Evolutionary conservation across 2,329 filamentous ascomycete genomes (phyloP), one percentile per base, ranked within the genome.

Genomic region (Tolypocladium nubicola): DNA sequence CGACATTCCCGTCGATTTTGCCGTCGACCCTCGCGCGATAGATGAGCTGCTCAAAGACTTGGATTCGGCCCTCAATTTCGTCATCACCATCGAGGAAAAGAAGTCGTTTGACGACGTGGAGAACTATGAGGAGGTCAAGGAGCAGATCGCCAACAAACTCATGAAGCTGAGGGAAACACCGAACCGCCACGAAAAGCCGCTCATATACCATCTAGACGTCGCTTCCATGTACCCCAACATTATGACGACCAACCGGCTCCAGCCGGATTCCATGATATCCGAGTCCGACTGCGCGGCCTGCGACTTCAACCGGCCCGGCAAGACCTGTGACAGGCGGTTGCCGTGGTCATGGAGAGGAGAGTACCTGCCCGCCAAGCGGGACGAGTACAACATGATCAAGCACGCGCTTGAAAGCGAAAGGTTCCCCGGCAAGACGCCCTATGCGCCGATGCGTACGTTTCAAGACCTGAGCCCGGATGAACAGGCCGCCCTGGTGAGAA

Each of bases 141-240:
- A 82, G 39, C 87, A 97, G 70, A 97, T 99, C 63, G 75, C 79
- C 3, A 82, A 85, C 35, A 83, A 82, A 60, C 75, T 99, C 39
- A 76, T 81, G 55, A 79, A 85, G 61, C 78, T 99, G 55, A 95
- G 89, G 70, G 79, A 86, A 55, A 94, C 87, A 0, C 93, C 94
- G 0, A 91, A 95, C 65, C 82, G 94, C 61, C 85, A 79, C 64
- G 94, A 99, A 70, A 79, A 85, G 49, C 94, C 94, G 5, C 82
- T 95, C 38, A 99, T 99, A 62, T 99, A 99, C 74, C 94, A 99
- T 79, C 78, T 99, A 75, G 94, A 99, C 68, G 95, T 99, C 58
- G 94, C 94, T 21, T 97, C 94, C 59, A 99, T 99, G 94, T 99
- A 99, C 70, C 94, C 94, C 11, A 99, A 99, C 72, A 99, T 99